These are phyloP conservation scores for Xylaria sp. DNA, from an alignment of 2,329 filamentous ascomycete genomes.

Conservation along the genomic window DNA sequence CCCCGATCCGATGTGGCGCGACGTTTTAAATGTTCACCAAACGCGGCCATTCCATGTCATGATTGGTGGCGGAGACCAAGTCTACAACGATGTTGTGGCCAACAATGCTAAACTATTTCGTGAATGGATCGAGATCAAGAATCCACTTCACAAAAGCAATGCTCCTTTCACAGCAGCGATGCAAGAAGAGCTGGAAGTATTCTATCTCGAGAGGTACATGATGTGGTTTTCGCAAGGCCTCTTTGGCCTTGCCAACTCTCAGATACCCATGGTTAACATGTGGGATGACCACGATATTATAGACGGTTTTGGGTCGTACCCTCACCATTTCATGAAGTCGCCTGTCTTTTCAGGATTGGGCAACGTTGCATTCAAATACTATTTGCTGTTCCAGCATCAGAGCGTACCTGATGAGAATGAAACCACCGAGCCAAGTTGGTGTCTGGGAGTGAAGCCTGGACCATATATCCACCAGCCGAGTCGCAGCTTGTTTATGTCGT, in stretches of 20 bases:
- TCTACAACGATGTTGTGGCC: slow-evolving; percentile 91
- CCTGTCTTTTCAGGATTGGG: slow-evolving; percentile 91
- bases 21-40: slow-evolving; percentile 92
- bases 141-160: slow-evolving; percentile 80
- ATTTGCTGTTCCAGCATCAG: slow-evolving; percentile 98
- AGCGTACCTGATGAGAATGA: slow-evolving; percentile 84
- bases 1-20: slow-evolving; percentile 95
- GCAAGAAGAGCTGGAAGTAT: slow-evolving; percentile 87
- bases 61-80: slow-evolving; percentile 96
- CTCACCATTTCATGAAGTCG: slow-evolving; percentile 89
- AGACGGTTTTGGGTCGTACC: slow-evolving; percentile 92
- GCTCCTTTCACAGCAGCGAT: slow-evolving; percentile 82
- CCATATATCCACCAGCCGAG: slow-evolving; percentile 91
- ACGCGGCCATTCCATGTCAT: slow-evolving; percentile 95
- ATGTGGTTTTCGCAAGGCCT: slow-evolving; percentile 97
- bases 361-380: slow-evolving; percentile 96
- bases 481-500: slow-evolving; percentile 83
- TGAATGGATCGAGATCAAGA: slow-evolving; percentile 85
- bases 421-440: slow-evolving; percentile 88
- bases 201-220: slow-evolving; percentile 88
- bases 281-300: slow-evolving; percentile 96
- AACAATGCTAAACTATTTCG: slow-evolving; percentile 79
- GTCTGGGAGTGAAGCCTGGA: slow-evolving; percentile 80
- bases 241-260: slow-evolving; percentile 89
- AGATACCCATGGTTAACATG: slow-evolving; percentile 99